Evolutionary conservation across 2,329 filamentous ascomycete species (phyloP), one percentile per base, ranked within the genome.

Genomic region (Stemphylium beticola): DNA sequence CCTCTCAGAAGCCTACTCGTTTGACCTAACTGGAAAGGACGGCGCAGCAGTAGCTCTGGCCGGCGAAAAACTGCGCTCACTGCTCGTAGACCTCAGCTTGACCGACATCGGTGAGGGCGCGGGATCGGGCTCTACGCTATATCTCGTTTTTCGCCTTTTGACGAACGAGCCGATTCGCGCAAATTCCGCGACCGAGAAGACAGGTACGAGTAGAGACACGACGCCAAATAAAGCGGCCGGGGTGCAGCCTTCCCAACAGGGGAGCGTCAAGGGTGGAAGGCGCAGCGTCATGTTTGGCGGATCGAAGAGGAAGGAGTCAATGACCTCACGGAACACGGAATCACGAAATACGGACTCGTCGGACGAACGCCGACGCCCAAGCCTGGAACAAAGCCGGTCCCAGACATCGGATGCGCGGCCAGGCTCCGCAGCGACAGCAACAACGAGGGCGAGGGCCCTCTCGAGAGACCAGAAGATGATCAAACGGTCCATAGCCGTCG

Each of bases 81-180:
- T 99, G 2, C 97, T 98, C 64, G 88, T 91, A 2, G 92, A 98
- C 67, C 79, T 99, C 15, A 91, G 87, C 34, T 85, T 90, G 0
- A 84, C 87, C 43, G 93, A 97, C 66, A 80, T 88, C 52, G 85
- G 85, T n/a, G 83, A 87, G 63, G 82, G 80, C 10, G 78, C 82
- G n/a, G 78, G 88, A 2, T 82, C 85, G 8, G 89, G 89, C 42
- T 85, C 85, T 3, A 89, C 92, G 46, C 77, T 98, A 17, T 97
- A 90, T 71, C 82, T 99, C 1, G 87, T 97, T 3, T 89, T 95
- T 60, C 92, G 90, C 66, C 85, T 97, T 7, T 83, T 92, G 43
- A 83, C 87, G 3, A 81, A 82, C 43, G 84, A 86, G 67, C 76
- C 77, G 63, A 74, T 60, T 54, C 75, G 62, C 17, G 49, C 49